Evolutionary conservation across 192 early-diverging fungal species (phyloP), one percentile per base, ranked within the genome.

Genomic region (Backusella tuberculispora): DNA sequence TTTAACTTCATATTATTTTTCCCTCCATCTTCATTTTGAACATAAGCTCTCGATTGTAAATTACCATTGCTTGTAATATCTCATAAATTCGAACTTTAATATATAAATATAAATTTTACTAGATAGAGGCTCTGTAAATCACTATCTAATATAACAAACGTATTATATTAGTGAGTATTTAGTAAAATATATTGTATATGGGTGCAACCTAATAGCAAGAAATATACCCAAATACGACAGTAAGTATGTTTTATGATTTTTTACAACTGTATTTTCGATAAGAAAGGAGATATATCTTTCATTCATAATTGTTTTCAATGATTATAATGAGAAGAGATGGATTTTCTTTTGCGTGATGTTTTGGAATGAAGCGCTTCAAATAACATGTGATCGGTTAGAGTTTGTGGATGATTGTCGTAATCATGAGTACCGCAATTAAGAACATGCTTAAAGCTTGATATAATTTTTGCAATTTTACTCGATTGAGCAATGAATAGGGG

Each of bases 401-500:
- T 41, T 42, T 0, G 40, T 42, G 65, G 65, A 67, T 67, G 65
- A 43, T 67, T 9, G 34, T 44, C 65, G n/a, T 41, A 67, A 21
- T 67, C 3, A 67, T 67, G 65, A 67, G 40, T 67, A 24, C 65
- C 65, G 65, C 65, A 42, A 44, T 67, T 67, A 24, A 67, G 40
- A 67, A 67, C 65, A 67, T 67, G 42, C 13, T 67, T 14, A 67
- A 67, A 67, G 42, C 40, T 67, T 63, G 44, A 45, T 7, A 45
- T 1, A 45, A 45, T 56, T 63, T 63, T 63, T 63, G 56, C 56
- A 63, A 67, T 67, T 41, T 67, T 67, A 14, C 19, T 67, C 38
- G 42, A 44, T 67, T 67, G 65, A 67, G 65, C 65, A 67, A 67
- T 67, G 8, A 67, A 67, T 67, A 67, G 19, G 42, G 65, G 65